These are phyloP conservation scores for Monsonia emarginata DNA, from an alignment of 441 rosid genomes.

Conservation along the genomic window DNA sequence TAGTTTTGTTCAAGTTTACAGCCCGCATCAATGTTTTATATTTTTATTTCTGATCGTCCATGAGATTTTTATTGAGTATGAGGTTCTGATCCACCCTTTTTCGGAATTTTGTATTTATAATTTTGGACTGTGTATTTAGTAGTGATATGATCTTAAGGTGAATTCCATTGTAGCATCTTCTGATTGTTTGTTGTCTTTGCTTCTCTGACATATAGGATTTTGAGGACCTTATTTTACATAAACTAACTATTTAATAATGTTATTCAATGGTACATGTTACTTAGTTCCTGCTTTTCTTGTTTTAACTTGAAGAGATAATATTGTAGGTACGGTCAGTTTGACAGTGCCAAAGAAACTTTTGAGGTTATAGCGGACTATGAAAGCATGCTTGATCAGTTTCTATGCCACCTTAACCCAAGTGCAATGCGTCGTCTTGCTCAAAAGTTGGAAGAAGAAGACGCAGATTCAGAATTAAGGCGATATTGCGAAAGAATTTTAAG, in stretches of 20 bases:
- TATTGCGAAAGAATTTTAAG: slow-evolving; percentile 88
- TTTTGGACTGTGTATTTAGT: not conserved
- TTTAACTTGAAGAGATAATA: slow-evolving; percentile 17
- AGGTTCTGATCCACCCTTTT: not conserved
- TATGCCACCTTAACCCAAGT: slow-evolving; percentile 97
- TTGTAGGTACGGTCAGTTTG: slow-evolving; percentile 91
- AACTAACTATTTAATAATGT: not conserved
- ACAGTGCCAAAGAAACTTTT: slow-evolving; percentile 90
- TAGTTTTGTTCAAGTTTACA: not conserved
- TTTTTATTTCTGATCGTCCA: not conserved
- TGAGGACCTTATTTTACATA: not conserved
- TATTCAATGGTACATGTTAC: too few relatives aligned
- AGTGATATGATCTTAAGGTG: not conserved
- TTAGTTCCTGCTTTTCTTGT: slow-evolving; percentile 4
- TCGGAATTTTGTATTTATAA: too few relatives aligned
- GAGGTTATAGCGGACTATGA: slow-evolving; percentile 93
- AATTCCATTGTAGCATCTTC: not conserved
- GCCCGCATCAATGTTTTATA: not conserved
- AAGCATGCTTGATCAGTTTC: slow-evolving; percentile 87
- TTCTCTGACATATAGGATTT: not conserved
- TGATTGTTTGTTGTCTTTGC: not conserved
- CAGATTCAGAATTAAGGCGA: slow-evolving; percentile 79
- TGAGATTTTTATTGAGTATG: not conserved
- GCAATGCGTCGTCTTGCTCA: slow-evolving; percentile 98
- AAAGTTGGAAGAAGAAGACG: slow-evolving; percentile 85